Base-by-base conservation (phyloP, 257 asterid species). In the Cruciata laevipes region DNA sequence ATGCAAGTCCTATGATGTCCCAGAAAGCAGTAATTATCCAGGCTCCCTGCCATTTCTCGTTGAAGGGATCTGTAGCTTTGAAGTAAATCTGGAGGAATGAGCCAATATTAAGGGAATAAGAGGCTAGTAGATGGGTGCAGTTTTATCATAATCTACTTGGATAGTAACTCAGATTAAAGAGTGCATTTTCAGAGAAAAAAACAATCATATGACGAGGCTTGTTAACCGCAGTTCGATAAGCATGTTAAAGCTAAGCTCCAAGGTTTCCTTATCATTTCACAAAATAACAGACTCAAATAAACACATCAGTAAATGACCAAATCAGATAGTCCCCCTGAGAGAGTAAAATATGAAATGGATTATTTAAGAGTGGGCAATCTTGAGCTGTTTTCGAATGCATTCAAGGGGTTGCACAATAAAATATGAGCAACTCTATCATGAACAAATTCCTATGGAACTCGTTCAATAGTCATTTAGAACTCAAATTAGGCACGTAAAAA, bases 21-120 rank as follows among this genome's bases (percentile, higher is more conserved):
- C 99, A 94, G 84, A 90, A 94, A 69, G 99, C 96, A 67, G 91
- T 85, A 82, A 94, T 80, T 70, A 90, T 87, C 99, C 99, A 94
- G 57, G 96, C 96, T 73, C 86, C 85, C 80, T 83, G 93, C 99
- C 99, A 94, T 77, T 87, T 85, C 82, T 94, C 99, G 38, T 90
- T 94, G 82, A 88, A 94, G 74, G 99, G 97, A 79, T 94, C 99
- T 59, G 96, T 84, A 71, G 96, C 95, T 87, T 94, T 90, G 75
- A 90, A 94, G 75, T 88, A 94, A 69, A 94, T 80, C 99, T 94
- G 85, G 70, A 76, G 37, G 69, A 69, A 80, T 44, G 71, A 74
- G 74, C 27, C 73, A 63, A 70, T 35, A 8, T 20, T 52, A 51
- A 73, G 27, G 24, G 49, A 40, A 67, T 52, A 61, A 47, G 68